These are phyloP conservation scores for Aspergillus alliaceus DNA, from an alignment of 2,329 filamentous ascomycete species.

Conservation along the genomic window DNA sequence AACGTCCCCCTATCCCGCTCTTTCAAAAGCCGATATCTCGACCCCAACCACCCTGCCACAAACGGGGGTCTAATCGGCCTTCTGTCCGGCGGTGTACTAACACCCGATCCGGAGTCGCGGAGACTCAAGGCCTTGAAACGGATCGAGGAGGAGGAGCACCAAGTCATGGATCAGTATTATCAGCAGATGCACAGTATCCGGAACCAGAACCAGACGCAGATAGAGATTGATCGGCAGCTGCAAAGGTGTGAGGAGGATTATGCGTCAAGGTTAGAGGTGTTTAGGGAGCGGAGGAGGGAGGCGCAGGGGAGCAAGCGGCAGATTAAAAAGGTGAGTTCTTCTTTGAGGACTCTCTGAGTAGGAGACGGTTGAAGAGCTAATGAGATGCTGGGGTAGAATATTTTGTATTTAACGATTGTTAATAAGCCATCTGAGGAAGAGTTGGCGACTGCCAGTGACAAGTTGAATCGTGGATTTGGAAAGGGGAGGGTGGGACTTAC, in stretches of 20 bases:
- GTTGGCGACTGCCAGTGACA: not conserved
- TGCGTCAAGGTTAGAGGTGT: not conserved
- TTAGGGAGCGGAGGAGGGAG: not conserved
- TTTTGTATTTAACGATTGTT: not conserved
- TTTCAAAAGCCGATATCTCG: constrained; percentile 49
- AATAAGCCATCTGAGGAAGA: not conserved
- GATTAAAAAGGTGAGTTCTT: not conserved
- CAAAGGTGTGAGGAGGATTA: not conserved
- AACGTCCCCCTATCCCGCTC: constrained; percentile 6
- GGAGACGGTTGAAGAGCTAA: too few species aligned
- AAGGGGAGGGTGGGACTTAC: not conserved
- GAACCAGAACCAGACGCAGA: not conserved
- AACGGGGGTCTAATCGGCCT: constrained; percentile 48
- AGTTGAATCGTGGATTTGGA: not conserved
- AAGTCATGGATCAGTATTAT: not conserved
- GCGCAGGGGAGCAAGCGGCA: not conserved
- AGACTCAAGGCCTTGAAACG: not conserved
- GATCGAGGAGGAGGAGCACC: not conserved
- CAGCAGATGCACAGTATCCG: not conserved
- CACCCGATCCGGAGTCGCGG: not conserved
- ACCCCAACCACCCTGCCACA: constrained; percentile 52
- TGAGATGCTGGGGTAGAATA: not conserved
- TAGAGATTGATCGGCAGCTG: not conserved
- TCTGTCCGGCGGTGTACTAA: constrained; percentile 42
- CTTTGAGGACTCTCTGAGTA: too few species aligned